Conservation (phyloP, 225 moss, liverwort and hornwort species). For the Neckera pumila region DNA sequence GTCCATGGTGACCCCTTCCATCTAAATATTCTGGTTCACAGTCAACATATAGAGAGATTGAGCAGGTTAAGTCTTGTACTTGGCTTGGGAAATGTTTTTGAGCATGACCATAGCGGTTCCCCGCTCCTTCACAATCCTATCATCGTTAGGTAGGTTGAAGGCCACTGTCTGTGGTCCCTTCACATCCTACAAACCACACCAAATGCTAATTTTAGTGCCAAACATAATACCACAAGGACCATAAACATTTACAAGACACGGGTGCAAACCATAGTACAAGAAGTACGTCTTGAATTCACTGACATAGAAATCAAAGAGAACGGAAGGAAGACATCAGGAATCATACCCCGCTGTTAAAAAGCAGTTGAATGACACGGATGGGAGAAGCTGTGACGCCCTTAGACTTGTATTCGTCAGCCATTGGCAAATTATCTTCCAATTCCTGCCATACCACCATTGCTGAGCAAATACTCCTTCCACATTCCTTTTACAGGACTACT, state of each 20-base stretch:
- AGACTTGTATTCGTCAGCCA: constrained; percentile 71
- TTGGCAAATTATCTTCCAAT: constrained; percentile 85
- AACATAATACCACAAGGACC: not conserved
- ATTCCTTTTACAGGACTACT: not conserved
- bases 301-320: not conserved
- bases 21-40: not conserved
- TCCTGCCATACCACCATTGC: constrained; percentile 39
- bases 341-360: constrained; percentile 84
- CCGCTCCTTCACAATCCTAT: constrained; percentile 77
- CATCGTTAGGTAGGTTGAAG: constrained; percentile 95
- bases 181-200: constrained; percentile 55
- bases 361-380: constrained; percentile 90
- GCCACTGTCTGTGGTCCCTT: constrained; percentile 97
- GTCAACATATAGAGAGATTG: not conserved
- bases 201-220: not conserved
- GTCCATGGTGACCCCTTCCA: not conserved
- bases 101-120: constrained; percentile 98
- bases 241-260: not conserved
- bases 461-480: not conserved
- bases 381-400: constrained; percentile 74
- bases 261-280: not conserved
- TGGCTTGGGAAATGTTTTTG: constrained; percentile 83
- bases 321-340: not conserved
- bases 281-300: not conserved
- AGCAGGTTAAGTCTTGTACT: constrained; percentile 39